Percentiles rank a stretch among this genome's conserved stretches.
phyloP scores from a whole-genome alignment of 306 rosid genomes.

The Fagus crenata region DNA sequence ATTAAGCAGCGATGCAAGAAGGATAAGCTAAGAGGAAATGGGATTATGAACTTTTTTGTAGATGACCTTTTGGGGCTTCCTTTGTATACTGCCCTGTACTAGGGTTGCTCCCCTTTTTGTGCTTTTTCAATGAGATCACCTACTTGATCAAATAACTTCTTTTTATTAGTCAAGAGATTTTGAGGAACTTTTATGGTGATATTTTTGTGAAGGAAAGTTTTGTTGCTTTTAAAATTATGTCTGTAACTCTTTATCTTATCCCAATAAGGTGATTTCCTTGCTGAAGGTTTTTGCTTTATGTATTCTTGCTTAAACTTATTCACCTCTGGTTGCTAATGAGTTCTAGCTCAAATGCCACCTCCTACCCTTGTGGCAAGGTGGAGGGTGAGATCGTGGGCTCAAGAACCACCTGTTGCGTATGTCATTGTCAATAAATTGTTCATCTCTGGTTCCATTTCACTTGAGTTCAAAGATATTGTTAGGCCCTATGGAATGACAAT shows the following conservation, averaged over 20 bases:
- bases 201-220: neutral
- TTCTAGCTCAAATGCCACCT: no score
- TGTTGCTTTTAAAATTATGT: neutral
- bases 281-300: neutral
- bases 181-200: neutral
- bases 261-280: neutral
- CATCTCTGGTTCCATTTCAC: neutral
- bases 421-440: no score
- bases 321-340: no score
- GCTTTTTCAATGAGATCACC: no score
- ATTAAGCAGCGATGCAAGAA: neutral
- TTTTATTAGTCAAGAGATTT: neutral
- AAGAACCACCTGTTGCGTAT: no score
- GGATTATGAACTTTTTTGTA: neutral
- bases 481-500: neutral
- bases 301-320: neutral
- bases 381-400: no score
- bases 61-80: no score
- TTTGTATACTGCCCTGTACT: no score
- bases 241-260: neutral
- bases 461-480: neutral
- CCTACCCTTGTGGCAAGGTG: no score
- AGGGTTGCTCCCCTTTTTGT: no score
- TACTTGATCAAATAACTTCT: no score
- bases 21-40: neutral